These are phyloP conservation scores for Gossypium gossypioides DNA, from an alignment of 441 rosid species.

Conservation along the genomic window DNA sequence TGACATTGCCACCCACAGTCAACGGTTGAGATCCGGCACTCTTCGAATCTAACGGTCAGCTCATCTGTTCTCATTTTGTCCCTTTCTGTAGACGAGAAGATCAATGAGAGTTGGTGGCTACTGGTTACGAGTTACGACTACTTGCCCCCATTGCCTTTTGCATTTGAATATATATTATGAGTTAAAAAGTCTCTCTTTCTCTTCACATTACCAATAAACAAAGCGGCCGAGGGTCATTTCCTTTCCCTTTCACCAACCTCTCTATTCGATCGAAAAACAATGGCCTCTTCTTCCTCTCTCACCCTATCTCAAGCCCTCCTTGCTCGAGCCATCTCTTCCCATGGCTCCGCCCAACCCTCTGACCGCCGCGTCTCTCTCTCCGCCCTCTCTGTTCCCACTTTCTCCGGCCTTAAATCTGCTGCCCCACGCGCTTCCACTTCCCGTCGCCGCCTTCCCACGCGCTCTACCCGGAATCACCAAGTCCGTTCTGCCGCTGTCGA, in stretches of 20 bases:
- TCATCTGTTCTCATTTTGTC: conserved; percentile 8
- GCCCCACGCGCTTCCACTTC: conserved; percentile 20
- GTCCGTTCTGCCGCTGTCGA: conserved; percentile 53
- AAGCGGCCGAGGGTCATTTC: background rate
- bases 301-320: conserved; percentile 71
- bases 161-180: too few relatives aligned
- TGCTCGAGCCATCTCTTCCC: conserved; percentile 46
- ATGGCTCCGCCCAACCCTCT: conserved; percentile 29
- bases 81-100: conserved; percentile 17
- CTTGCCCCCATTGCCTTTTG: background rate
- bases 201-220: too few relatives aligned
- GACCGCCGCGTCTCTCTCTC: conserved; percentile 39
- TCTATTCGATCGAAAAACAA: conserved; percentile 14
- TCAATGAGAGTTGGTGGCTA: conserved; percentile 21
- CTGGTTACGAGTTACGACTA: background rate
- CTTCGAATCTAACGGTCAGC: conserved; percentile 52
- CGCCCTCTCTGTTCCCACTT: conserved; percentile 33
- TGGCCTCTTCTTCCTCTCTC: conserved; percentile 78
- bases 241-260: background rate
- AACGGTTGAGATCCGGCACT: conserved; percentile 25
- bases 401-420: conserved; percentile 50
- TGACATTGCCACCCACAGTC: conserved; percentile 2
- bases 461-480: conserved; percentile 10
- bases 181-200: too few relatives aligned
- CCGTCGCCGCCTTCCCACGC: conserved; percentile 21